These are phyloP conservation scores for Coniella lustricola DNA, from an alignment of 2,329 filamentous ascomycete genomes.

Conservation along the genomic window DNA sequence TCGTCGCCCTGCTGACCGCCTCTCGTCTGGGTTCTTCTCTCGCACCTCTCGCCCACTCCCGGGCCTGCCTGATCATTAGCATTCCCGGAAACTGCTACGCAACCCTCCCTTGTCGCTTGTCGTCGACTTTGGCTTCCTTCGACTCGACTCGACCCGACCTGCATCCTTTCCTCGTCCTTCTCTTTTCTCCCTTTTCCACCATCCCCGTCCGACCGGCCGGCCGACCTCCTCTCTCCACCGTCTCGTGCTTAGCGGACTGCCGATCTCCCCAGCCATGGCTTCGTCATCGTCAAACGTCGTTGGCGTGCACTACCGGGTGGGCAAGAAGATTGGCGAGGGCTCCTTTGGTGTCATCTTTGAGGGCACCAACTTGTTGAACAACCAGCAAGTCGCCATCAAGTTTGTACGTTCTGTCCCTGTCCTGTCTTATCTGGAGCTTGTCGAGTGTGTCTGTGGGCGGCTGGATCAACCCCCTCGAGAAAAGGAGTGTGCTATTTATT, in stretches of 20 bases:
- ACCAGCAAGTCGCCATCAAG: slow-evolving; percentile 99
- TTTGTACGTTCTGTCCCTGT: slow-evolving; percentile 59
- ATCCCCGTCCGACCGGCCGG: slow-evolving; percentile 1
- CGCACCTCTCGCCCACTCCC: too few relatives aligned
- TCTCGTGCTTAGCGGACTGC: slow-evolving; percentile 9
- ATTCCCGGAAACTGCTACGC: too few relatives aligned
- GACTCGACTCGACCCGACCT: slow-evolving; percentile 8
- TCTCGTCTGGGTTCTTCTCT: too few relatives aligned
- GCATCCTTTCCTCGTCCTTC: background rate
- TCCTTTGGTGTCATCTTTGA: slow-evolving; percentile 99
- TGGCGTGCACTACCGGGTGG: slow-evolving; percentile 96
- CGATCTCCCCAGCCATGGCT: slow-evolving; percentile 51
- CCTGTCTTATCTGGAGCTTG: too few relatives aligned
- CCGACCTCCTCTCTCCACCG: too few relatives aligned
- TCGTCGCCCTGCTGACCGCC: too few relatives aligned
- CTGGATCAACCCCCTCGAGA: too few relatives aligned
- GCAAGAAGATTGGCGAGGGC: slow-evolving; percentile 99
- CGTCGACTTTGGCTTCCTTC: slow-evolving; percentile 7
- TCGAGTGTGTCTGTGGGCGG: too few relatives aligned
- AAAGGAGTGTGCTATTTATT: too few relatives aligned
- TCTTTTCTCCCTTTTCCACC: slow-evolving; percentile 5
- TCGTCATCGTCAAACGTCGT: slow-evolving; percentile 94
- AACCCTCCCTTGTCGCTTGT: too few relatives aligned
- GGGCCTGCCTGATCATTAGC: too few relatives aligned
- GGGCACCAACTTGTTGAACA: slow-evolving; percentile 96